phyloP scores from a whole-genome alignment of 257 asterid genomes.

The Lycium barbarum region DNA sequence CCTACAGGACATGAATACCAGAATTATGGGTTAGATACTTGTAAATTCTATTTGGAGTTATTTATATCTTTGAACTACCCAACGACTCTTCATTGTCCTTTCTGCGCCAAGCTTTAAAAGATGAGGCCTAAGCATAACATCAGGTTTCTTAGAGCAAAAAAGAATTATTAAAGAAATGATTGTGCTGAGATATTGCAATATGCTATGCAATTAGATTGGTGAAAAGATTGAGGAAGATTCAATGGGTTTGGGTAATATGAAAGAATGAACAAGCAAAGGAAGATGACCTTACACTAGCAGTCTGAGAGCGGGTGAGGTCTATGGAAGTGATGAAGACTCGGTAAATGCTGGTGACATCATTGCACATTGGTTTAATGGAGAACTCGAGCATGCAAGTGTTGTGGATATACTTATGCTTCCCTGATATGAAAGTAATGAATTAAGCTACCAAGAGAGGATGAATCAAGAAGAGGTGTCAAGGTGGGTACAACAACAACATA shows the following conservation, averaged over 20 bases:
- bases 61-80: background rate
- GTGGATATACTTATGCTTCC: too few species aligned
- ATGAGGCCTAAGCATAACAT: background rate
- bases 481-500: too few species aligned
- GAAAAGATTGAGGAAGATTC: background rate
- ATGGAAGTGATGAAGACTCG: too few species aligned
- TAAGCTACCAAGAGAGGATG: too few species aligned
- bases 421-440: too few species aligned
- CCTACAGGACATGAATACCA: background rate
- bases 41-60: background rate
- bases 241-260: background rate
- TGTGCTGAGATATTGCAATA: conserved; percentile 1
- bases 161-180: background rate
- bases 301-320: too few species aligned
- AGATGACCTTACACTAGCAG: background rate
- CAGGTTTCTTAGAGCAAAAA: background rate
- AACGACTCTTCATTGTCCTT: background rate
- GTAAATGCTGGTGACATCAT: too few species aligned
- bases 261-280: background rate
- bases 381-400: too few species aligned
- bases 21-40: background rate
- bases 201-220: background rate
- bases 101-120: background rate
- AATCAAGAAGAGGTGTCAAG: too few species aligned
- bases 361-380: too few species aligned